Evolutionary conservation across 208 protist genomes (phyloP), one percentile per base, ranked within the genome.

Genomic region (Histomonas meleagridis): DNA sequence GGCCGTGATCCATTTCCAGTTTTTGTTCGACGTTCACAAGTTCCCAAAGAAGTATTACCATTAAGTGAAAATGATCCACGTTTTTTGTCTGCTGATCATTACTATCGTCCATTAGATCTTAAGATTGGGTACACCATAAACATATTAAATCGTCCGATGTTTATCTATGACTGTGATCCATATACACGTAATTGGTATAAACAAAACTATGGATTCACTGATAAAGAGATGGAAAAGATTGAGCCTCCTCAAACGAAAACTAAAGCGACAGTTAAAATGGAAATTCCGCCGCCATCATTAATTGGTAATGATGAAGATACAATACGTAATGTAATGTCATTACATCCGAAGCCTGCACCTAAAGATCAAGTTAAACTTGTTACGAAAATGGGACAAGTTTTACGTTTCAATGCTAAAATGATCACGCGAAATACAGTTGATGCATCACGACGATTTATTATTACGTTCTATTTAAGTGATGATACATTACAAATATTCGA

Each of bases 1-100:
- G 97, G 97, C 23, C 94, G 96, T 91, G 97, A 98, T 93, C 96
- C 95, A 0, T 96, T 97, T 94, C 94, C 97, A 57, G 93, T 95
- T 35, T 98, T 98, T 92, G 93, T 98, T 35, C 94, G 96, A 90
- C 94, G 96, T 70, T 94, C 95, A 57, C 94, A 94, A 49, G 93
- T 98, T 32, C 97, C 97, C 18, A 97, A 95, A 92, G 40, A 70
- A 18, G 32, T 95, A 93, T 62, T 96, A 94, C 57, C 91, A 53
- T 72, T 91, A 49, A n/a, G 78, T 48, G 92, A 92, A 69, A 90
- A 91, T 35, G 90, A 93, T 70, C 86, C 90, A 38, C 90, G 90
- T 5, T 91, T 91, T 21, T 46, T 90, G n/a, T 38, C 60, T 32
- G 92, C 46, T 48, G 92, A 91, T 9, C 76, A 65, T n/a, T 93